Evolutionary conservation across 1,284 basidiomycete genomes (phyloP).

Genomic region (Cryptococcus deneoformans): DNA sequence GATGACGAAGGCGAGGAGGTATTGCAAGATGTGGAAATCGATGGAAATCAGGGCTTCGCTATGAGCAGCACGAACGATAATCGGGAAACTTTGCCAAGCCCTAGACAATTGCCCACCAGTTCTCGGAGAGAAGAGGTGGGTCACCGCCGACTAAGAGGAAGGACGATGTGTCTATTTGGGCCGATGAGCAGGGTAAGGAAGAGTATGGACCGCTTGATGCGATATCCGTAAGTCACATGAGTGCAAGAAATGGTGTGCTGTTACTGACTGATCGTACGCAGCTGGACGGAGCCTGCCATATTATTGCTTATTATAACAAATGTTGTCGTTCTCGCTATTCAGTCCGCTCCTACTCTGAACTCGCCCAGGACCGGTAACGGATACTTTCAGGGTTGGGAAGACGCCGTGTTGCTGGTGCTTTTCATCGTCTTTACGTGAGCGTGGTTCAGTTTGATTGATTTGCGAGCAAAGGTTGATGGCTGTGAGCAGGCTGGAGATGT

Average conservation of each 20-base stretch:
- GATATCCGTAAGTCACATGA: slow-evolving; percentile 58
- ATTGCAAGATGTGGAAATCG: slow-evolving; percentile 25
- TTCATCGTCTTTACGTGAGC: slow-evolving; percentile 86
- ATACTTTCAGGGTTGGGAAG: slow-evolving; percentile 86
- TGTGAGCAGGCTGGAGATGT: slow-evolving; percentile 68
- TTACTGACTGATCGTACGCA: slow-evolving; percentile 36
- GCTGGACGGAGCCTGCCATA: slow-evolving; percentile 84
- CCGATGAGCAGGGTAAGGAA: slow-evolving; percentile 64
- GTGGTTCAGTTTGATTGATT: background rate
- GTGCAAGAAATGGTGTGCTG: too few species aligned
- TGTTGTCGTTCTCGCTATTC: slow-evolving; percentile 76
- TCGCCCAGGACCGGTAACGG: slow-evolving; percentile 54
- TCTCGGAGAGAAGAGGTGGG: too few species aligned
- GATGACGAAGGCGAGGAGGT: slow-evolving; percentile 23
- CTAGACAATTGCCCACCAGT: background rate
- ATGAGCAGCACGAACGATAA: background rate
- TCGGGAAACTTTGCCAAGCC: background rate
- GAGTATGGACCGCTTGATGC: slow-evolving; percentile 63
- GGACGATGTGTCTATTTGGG: slow-evolving; percentile 74
- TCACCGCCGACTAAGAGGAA: slow-evolving; percentile 51
- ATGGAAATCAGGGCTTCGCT: background rate
- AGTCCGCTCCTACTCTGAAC: slow-evolving; percentile 61
- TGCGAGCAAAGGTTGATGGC: background rate
- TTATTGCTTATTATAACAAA: slow-evolving; percentile 81
- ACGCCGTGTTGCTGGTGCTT: slow-evolving; percentile 74